These are phyloP conservation scores for Pythium apleroticum DNA, from an alignment of 352 stramenopile species.

Conservation along the genomic window DNA sequence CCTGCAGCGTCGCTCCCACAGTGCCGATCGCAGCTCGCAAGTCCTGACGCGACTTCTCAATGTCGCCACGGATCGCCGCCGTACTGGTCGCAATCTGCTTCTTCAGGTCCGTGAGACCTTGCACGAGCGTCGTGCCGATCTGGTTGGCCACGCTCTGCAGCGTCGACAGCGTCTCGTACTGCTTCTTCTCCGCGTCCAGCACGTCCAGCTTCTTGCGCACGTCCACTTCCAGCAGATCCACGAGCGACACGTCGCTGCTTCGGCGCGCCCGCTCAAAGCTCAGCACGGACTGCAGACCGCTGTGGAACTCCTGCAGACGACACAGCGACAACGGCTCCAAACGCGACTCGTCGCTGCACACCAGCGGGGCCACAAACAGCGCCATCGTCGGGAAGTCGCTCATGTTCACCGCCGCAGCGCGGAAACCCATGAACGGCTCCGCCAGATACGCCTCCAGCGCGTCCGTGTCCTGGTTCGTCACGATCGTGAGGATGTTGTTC, in stretches of 20 bases:
- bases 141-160: conserved; percentile 16
- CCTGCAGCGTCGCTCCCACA: background rate
- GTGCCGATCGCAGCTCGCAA: background rate
- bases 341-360: conserved; percentile 4
- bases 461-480: conserved; percentile 4
- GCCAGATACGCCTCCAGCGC: conserved; percentile 1
- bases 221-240: conserved; percentile 11
- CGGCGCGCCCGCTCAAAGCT: conserved; percentile 4
- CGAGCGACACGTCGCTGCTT: conserved; percentile 2
- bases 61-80: conserved; percentile 10
- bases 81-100: conserved; percentile 8
- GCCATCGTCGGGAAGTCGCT: conserved; percentile 11
- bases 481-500: conserved; percentile 10
- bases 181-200: conserved; percentile 13
- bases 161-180: conserved; percentile 12
- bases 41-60: conserved; percentile 7
- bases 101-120: conserved; percentile 8
- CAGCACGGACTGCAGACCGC: conserved; percentile 4
- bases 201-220: conserved; percentile 19
- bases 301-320: background rate
- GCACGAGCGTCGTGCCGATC: conserved; percentile 6
- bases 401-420: background rate
- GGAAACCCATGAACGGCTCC: conserved; percentile 4
- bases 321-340: conserved; percentile 7
- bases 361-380: conserved; percentile 2